A percentile compares a stretch with the other conserved stretches of the same genome.
phyloP scores from a whole-genome alignment of 441 rosid species.

The Populus hybrid region DNA sequence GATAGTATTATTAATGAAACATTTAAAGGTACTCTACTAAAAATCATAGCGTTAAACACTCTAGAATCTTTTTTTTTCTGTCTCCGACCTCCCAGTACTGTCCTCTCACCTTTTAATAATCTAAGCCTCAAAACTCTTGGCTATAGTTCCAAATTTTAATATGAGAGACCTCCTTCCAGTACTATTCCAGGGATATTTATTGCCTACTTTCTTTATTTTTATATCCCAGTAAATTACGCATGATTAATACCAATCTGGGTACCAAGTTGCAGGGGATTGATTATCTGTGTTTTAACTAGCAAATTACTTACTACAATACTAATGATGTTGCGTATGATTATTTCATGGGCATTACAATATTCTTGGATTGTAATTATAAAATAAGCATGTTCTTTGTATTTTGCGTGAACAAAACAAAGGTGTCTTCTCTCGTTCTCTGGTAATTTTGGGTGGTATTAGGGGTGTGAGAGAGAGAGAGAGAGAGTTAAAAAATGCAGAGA shows the following conservation, averaged over 20 bases:
- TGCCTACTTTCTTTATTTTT: too few relatives aligned
- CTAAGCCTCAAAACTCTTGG: not conserved
- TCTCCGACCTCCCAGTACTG: not conserved
- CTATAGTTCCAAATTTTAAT: not conserved
- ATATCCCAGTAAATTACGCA: not conserved
- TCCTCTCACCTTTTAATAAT: not conserved
- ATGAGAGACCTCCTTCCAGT: not conserved
- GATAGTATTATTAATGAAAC: not conserved
- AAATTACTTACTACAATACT: too few relatives aligned
- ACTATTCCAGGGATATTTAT: not conserved
- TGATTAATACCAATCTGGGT: not conserved
- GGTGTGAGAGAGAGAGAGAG: not conserved
- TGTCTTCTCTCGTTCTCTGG: conserved; percentile 18
- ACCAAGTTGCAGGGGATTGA: not conserved
- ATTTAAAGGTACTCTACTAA: not conserved
- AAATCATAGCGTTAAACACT: not conserved
- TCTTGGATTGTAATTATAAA: too few relatives aligned
- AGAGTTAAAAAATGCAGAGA: conserved; percentile 9
- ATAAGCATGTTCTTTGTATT: too few relatives aligned
- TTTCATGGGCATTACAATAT: not conserved
- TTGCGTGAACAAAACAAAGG: not conserved
- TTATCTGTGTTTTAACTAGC: too few relatives aligned
- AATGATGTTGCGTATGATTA: not conserved
- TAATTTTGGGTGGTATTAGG: conserved; percentile 1
- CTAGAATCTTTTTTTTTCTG: not conserved